These are phyloP conservation scores for Sporothrix globosa DNA, from an alignment of 2,329 filamentous ascomycete genomes.

Conservation along the genomic window DNA sequence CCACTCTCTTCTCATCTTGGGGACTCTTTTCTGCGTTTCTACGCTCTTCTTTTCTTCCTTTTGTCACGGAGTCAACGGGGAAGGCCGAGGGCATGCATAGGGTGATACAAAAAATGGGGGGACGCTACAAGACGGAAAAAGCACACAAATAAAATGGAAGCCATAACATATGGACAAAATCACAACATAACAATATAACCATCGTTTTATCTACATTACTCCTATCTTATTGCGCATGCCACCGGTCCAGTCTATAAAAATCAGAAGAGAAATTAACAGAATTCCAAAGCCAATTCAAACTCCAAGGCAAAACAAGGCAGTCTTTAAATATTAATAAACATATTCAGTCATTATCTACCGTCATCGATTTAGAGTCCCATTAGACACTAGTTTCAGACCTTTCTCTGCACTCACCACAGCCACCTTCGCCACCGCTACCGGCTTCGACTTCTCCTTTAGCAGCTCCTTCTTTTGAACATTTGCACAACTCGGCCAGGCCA, in stretches of 20 bases:
- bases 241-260: background rate
- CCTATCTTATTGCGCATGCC: background rate
- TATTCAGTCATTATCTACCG: background rate
- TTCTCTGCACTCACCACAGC: background rate
- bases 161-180: background rate
- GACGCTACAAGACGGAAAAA: background rate
- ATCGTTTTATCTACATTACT: background rate
- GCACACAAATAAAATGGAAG: background rate
- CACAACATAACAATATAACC: background rate
- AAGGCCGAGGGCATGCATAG: constrained; percentile 16
- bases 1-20: constrained; percentile 32
- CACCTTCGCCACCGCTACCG: background rate
- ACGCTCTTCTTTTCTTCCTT: background rate
- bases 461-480: background rate
- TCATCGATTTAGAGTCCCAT: background rate
- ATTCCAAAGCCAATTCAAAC: constrained; percentile 4
- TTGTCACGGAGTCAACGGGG: background rate
- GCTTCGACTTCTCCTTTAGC: background rate
- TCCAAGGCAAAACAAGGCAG: background rate
- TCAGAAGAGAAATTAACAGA: background rate
- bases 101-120: constrained; percentile 15
- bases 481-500: background rate
- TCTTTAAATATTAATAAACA: background rate
- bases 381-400: background rate
- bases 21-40: constrained; percentile 4